Conservation (phyloP, 805 yeast genomes). For the Pichia occidentalis region DNA sequence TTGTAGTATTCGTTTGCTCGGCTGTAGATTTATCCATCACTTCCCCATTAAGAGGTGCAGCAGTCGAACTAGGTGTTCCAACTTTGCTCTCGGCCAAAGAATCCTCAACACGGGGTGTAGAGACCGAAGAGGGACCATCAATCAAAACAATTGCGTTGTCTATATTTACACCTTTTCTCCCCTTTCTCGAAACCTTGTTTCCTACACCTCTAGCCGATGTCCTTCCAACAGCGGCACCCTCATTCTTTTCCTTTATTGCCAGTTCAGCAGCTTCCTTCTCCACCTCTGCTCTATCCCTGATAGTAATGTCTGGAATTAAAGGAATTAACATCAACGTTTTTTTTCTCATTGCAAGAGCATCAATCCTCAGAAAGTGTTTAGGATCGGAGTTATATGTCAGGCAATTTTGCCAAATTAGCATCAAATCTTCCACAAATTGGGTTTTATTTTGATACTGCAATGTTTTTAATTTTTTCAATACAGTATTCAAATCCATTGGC, state of each 20-base stretch:
- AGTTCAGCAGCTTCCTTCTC: constrained; percentile 53
- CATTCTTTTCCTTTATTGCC: constrained; percentile 28
- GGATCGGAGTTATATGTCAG: constrained; percentile 92
- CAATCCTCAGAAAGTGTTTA: constrained; percentile 79
- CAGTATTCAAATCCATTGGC: constrained; percentile 96
- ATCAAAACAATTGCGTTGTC: too few relatives aligned
- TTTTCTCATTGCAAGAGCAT: constrained; percentile 95
- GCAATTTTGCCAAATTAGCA: constrained; percentile 95
- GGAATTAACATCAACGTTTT: constrained; percentile 72
- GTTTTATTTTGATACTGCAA: constrained; percentile 78
- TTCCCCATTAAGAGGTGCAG: background rate
- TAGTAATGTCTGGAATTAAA: constrained; percentile 79
- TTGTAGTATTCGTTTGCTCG: background rate
- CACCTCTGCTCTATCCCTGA: constrained; percentile 65
- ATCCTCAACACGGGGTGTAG: background rate
- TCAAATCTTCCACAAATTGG: constrained; percentile 90
- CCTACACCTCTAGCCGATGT: constrained; percentile 31
- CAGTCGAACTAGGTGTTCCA: background rate
- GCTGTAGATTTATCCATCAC: background rate
- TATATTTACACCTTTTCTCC: constrained; percentile 34
- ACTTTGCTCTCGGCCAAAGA: background rate
- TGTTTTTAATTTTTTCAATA: constrained; percentile 77
- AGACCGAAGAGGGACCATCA: background rate
- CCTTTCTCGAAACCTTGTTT: constrained; percentile 31
- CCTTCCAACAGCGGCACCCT: constrained; percentile 23